Evolutionary conservation across 2,329 filamentous ascomycete species (phyloP).

Genomic region (Xylariaceae sp.): DNA sequence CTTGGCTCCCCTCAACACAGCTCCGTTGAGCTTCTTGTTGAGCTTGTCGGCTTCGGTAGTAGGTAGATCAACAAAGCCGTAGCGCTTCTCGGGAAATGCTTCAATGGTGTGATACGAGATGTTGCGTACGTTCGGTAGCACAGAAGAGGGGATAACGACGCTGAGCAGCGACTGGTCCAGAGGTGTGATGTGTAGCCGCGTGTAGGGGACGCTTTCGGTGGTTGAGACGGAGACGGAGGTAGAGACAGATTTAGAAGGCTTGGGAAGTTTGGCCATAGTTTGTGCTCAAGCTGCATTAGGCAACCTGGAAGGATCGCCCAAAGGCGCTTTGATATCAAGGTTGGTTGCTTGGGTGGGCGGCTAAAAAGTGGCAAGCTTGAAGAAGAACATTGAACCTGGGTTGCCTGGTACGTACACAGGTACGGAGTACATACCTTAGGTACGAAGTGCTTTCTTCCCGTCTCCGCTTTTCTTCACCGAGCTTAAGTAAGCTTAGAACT

Average conservation of each 20-base stretch:
- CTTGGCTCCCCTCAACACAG: slow-evolving; percentile 81
- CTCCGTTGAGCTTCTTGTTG: slow-evolving; percentile 87
- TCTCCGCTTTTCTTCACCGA: not conserved
- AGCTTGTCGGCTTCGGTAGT: slow-evolving; percentile 83
- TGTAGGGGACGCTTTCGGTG: slow-evolving; percentile 38
- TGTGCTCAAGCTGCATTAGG: slow-evolving; percentile 2
- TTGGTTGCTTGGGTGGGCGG: slow-evolving; percentile 3
- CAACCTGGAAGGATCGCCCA: not conserved
- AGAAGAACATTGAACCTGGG: no score
- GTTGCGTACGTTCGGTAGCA: slow-evolving; percentile 69
- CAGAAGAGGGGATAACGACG: slow-evolving; percentile 69
- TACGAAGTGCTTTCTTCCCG: not conserved
- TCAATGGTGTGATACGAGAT: slow-evolving; percentile 86
- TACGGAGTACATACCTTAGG: no score
- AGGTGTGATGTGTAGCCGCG: slow-evolving; percentile 84
- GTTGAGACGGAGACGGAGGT: not conserved
- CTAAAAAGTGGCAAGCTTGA: not conserved
- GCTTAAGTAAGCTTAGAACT: not conserved
- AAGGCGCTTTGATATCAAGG: slow-evolving; percentile 2
- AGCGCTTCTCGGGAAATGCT: slow-evolving; percentile 87
- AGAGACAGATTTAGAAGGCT: slow-evolving; percentile 11
- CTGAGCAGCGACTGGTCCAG: slow-evolving; percentile 75
- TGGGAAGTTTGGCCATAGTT: slow-evolving; percentile 26
- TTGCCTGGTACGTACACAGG: no score
- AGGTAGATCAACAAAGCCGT: slow-evolving; percentile 88